phyloP scores from a whole-genome alignment of 352 stramenopile species.

The Phytophthora pinifolia region DNA sequence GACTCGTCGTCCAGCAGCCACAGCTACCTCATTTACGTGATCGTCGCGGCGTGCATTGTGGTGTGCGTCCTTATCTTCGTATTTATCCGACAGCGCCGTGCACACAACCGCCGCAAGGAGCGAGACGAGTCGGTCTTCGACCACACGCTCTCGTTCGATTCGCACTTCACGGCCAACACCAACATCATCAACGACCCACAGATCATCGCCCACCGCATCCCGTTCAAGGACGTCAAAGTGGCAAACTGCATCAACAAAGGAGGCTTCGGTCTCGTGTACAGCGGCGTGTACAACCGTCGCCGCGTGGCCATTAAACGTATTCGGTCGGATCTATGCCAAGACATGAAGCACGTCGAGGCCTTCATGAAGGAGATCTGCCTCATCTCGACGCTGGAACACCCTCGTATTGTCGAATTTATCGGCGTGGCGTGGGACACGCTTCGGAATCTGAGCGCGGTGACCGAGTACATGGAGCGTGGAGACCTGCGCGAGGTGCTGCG shows the following conservation, averaged over 20 bases:
- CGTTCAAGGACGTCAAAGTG: slow-evolving; percentile 60
- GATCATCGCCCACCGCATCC: slow-evolving; percentile 63
- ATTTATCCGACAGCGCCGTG: slow-evolving; percentile 41
- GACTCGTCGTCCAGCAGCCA: slow-evolving; percentile 35
- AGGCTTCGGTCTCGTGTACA: slow-evolving; percentile 65
- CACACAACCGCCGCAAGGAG: slow-evolving; percentile 38
- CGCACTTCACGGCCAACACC: slow-evolving; percentile 49
- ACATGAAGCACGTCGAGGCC: slow-evolving; percentile 57
- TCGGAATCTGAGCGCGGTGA: slow-evolving; percentile 55
- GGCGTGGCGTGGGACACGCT: slow-evolving; percentile 66
- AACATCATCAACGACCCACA: slow-evolving; percentile 62
- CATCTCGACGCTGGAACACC: slow-evolving; percentile 56
- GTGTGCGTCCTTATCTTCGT: slow-evolving; percentile 54
- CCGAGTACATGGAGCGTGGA: slow-evolving; percentile 74
- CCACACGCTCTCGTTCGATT: slow-evolving; percentile 61
- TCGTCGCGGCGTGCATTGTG: slow-evolving; percentile 40
- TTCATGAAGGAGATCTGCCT: slow-evolving; percentile 75
- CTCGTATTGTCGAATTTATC: slow-evolving; percentile 68
- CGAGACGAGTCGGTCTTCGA: slow-evolving; percentile 46
- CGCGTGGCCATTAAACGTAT: slow-evolving; percentile 73
- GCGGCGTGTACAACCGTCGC: slow-evolving; percentile 56
- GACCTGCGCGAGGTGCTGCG: slow-evolving; percentile 65
- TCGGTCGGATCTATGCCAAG: slow-evolving; percentile 41
- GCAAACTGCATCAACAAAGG: slow-evolving; percentile 64
- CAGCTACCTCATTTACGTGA: slow-evolving; percentile 45